A percentile compares a stretch with the other conserved stretches of the same genome.
These are phyloP conservation scores for Podaxis sp. DNA, from an alignment of 768 basidiomycete genomes.

Conservation along the genomic window DNA sequence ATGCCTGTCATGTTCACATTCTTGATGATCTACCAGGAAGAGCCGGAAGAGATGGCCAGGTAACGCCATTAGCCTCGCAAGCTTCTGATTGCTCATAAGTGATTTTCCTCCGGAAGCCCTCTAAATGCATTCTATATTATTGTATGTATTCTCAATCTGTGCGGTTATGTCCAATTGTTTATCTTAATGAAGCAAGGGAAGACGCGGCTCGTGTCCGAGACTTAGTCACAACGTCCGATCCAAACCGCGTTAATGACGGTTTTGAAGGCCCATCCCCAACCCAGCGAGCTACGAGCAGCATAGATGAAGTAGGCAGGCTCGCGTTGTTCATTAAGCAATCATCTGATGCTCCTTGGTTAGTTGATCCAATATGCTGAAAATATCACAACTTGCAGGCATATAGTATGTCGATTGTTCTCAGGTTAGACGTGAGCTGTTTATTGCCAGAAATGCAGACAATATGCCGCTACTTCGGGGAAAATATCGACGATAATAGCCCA, in stretches of 20 bases:
- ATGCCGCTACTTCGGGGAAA: slow-evolving; percentile 81
- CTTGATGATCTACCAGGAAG: slow-evolving; percentile 45
- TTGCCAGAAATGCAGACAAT: slow-evolving; percentile 46
- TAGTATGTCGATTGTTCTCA: slow-evolving; percentile 42
- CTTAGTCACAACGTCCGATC: slow-evolving; percentile 46
- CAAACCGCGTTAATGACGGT: slow-evolving; percentile 43
- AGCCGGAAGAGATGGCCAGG: slow-evolving; percentile 75
- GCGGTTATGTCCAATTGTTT: not conserved
- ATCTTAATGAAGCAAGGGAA: slow-evolving; percentile 41
- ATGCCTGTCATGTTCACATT: slow-evolving; percentile 1
- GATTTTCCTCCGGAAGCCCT: slow-evolving; percentile 45
- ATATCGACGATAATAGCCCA: slow-evolving; percentile 47
- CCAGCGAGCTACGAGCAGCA: slow-evolving; percentile 64
- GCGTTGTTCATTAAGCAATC: not conserved
- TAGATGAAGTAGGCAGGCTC: slow-evolving; percentile 49
- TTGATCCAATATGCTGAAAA: slow-evolving; percentile 56
- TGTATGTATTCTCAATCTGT: slow-evolving; percentile 43
- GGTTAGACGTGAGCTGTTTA: not conserved
- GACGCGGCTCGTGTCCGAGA: slow-evolving; percentile 57
- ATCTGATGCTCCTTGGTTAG: slow-evolving; percentile 19
- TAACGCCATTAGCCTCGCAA: slow-evolving; percentile 23
- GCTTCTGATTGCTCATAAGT: not conserved
- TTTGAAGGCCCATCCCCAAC: slow-evolving; percentile 59
- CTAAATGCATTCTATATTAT: slow-evolving; percentile 82
- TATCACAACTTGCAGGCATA: slow-evolving; percentile 60